These are phyloP conservation scores for Filobasidium uniguttulatum DNA, from an alignment of 1,284 basidiomycete species.

Conservation along the genomic window DNA sequence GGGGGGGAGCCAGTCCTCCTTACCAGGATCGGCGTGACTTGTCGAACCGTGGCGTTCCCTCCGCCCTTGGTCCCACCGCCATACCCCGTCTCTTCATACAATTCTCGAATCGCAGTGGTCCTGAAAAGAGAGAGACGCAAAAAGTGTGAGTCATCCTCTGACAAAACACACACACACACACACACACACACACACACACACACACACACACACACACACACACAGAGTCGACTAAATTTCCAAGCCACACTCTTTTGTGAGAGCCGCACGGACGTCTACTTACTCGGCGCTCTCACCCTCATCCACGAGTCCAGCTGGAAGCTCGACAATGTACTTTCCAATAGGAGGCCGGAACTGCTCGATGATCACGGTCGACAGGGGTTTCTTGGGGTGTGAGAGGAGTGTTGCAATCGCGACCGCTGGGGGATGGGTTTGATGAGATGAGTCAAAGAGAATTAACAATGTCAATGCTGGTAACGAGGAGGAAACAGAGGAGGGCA, in stretches of 20 bases:
- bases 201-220: too few relatives aligned
- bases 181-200: too few relatives aligned
- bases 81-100: slow-evolving; percentile 84
- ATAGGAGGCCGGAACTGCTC: slow-evolving; percentile 78
- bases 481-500: neutral
- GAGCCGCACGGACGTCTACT: slow-evolving; percentile 22
- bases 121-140: slow-evolving; percentile 13
- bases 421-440: slow-evolving; percentile 23
- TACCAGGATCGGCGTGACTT: slow-evolving; percentile 56
- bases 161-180: too few relatives aligned
- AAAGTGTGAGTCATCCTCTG: too few relatives aligned
- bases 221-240: too few relatives aligned
- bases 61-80: slow-evolving; percentile 38
- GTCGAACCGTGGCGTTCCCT: slow-evolving; percentile 43
- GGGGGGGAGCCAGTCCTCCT: slow-evolving; percentile 18
- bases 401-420: slow-evolving; percentile 73
- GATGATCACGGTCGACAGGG: slow-evolving; percentile 59
- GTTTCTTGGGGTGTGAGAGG: slow-evolving; percentile 49
- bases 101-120: slow-evolving; percentile 59
- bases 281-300: slow-evolving; percentile 59
- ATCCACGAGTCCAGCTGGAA: slow-evolving; percentile 77
- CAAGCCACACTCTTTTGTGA: too few relatives aligned
- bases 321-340: slow-evolving; percentile 56
- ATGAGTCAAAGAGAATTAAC: slow-evolving; percentile 3
- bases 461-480: neutral